Evolutionary conservation across 1,139 yeast species (phyloP).

Genomic region (Zygoascus hellenicus): DNA sequence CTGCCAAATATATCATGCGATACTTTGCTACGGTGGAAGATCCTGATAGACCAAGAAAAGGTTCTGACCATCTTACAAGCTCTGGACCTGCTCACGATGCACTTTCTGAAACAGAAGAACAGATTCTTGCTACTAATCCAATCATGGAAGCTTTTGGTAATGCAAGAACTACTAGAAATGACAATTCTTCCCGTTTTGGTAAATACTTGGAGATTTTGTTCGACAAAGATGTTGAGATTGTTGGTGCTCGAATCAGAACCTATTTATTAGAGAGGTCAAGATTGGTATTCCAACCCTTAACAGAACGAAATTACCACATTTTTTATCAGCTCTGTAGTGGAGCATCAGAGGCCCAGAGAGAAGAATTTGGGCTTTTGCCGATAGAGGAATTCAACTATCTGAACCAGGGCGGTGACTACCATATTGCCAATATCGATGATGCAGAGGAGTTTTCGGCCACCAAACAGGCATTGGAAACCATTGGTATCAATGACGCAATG

Average conservation of each 20-base stretch:
- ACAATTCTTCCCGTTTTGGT: conserved; percentile 98
- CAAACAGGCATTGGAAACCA: conserved; percentile 64
- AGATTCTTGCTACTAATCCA: conserved; percentile 94
- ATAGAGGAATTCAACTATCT: conserved; percentile 74
- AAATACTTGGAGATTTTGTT: conserved; percentile 91
- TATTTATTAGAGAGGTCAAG: conserved; percentile 91
- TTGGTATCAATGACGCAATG: conserved; percentile 58
- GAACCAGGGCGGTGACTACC: conserved; percentile 81
- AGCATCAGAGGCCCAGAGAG: conserved; percentile 53
- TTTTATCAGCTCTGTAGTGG: conserved; percentile 90
- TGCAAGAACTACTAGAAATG: conserved; percentile 93
- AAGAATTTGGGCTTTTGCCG: conserved; percentile 47
- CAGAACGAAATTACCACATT: conserved; percentile 91
- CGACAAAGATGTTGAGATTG: conserved; percentile 76
- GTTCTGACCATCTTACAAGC: conserved; percentile 2
- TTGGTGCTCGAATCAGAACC: conserved; percentile 93
- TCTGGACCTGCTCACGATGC: conserved; percentile 41
- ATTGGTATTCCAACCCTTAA: conserved; percentile 82
- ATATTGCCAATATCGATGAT: conserved; percentile 77
- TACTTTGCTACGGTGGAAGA: conserved; percentile 94
- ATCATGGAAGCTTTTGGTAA: conserved; percentile 95
- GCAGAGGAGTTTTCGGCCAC: conserved; percentile 70
- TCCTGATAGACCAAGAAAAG: conserved; percentile 38
- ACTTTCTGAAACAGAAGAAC: conserved; percentile 89
- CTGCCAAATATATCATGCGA: conserved; percentile 96